Percentiles rank a stretch among this genome's conserved stretches.
These are phyloP conservation scores for Suillus spraguei DNA, from an alignment of 768 basidiomycete genomes.

Conservation along the genomic window DNA sequence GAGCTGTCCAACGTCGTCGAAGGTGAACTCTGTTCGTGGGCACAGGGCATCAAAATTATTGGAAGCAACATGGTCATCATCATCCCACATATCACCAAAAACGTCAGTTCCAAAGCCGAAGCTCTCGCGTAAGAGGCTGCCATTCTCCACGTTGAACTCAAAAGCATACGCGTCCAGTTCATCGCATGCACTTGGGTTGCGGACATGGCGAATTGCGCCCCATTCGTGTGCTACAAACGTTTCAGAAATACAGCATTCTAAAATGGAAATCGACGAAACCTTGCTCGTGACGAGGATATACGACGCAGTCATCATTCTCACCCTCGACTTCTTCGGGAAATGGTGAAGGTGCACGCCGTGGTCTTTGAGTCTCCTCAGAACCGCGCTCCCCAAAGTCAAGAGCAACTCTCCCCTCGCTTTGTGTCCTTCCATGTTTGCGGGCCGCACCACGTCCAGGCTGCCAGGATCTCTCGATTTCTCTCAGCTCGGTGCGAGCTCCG, in stretches of 20 bases:
- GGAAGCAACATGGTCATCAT: constrained; percentile 22
- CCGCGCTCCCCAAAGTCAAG: constrained; percentile 35
- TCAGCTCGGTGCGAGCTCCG: constrained; percentile 21
- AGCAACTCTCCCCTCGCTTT: constrained; percentile 45
- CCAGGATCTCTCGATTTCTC: constrained; percentile 17
- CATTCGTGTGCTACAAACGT: constrained; percentile 30
- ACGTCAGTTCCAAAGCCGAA: constrained; percentile 18
- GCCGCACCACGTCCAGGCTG: constrained; percentile 11
- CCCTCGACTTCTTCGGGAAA: constrained; percentile 14
- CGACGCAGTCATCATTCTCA: constrained; percentile 27
- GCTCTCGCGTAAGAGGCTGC: constrained; percentile 29
- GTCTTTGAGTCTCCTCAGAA: constrained; percentile 24
- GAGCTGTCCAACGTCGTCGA: constrained; percentile 11
- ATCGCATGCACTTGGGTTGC: constrained; percentile 13
- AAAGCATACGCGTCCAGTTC: constrained; percentile 25
- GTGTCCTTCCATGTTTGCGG: constrained; percentile 51
- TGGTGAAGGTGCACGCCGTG: constrained; percentile 31
- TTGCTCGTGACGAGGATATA: constrained; percentile 31
- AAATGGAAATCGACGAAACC: constrained; percentile 15
- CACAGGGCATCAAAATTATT: constrained; percentile 20
- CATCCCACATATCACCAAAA: constrained; percentile 25
- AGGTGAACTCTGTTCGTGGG: neutral
- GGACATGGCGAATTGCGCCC: constrained; percentile 25
- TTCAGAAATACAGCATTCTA: neutral
- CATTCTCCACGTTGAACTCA: constrained; percentile 26